Percentiles rank a stretch among this genome's conserved stretches.
Conservation (phyloP, 148 eudicot genomes). For the Amaranthus palmeri region DNA sequence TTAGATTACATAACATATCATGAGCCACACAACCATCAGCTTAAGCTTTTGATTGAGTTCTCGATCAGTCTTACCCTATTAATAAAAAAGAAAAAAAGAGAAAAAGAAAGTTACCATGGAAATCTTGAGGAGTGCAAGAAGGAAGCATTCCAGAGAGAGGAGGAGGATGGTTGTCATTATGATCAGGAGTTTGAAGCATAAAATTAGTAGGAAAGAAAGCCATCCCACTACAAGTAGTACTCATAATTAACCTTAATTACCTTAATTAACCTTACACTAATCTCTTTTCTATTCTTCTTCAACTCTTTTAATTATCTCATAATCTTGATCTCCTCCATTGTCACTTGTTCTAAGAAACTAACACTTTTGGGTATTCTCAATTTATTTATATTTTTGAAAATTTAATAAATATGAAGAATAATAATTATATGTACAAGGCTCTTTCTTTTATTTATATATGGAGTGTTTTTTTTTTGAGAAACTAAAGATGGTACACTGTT, state of each 20-base stretch:
- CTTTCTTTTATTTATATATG: too few species aligned
- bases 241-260: slow-evolving; percentile 33
- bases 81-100: not conserved
- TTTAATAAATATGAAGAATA: not conserved
- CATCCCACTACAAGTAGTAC: slow-evolving; percentile 60
- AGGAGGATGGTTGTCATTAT: slow-evolving; percentile 46
- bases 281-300: not conserved
- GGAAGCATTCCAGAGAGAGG: slow-evolving; percentile 52
- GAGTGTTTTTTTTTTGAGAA: too few species aligned
- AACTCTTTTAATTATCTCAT: not conserved
- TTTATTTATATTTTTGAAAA: not conserved
- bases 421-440: not conserved
- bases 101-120: slow-evolving; percentile 46
- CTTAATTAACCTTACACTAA: not conserved
- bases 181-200: slow-evolving; percentile 64
- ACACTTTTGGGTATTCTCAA: not conserved
- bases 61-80: too few species aligned
- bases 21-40: too few species aligned
- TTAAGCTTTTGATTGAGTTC: too few species aligned
- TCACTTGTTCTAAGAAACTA: not conserved
- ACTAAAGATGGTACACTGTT: slow-evolving; percentile 25
- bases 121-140: slow-evolving; percentile 67
- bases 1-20: too few species aligned
- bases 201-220: slow-evolving; percentile 81
- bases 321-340: not conserved